Conservation (phyloP, 2,329 filamentous ascomycete species). For the Epichloe sibirici region DNA sequence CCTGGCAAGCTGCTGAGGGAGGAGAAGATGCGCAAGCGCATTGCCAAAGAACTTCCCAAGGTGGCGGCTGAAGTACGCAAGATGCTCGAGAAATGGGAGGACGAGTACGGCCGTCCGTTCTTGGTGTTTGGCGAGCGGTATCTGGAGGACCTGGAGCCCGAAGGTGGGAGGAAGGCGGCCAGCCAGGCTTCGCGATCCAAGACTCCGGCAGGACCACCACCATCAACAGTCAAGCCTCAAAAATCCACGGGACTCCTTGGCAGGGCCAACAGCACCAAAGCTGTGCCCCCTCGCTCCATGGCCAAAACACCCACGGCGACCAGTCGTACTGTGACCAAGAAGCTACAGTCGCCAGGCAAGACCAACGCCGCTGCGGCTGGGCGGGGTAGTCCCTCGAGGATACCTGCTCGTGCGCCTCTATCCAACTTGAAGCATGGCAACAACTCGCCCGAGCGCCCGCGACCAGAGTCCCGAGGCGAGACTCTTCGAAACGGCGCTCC, state of each 20-base stretch:
- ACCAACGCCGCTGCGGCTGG: slow-evolving; percentile 20
- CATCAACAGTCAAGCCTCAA: slow-evolving; percentile 28
- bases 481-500: slow-evolving; percentile 43
- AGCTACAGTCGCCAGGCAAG: slow-evolving; percentile 12
- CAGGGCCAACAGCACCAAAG: slow-evolving; percentile 18
- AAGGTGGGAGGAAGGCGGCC: slow-evolving; percentile 41
- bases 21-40: slow-evolving; percentile 97
- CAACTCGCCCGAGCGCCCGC: slow-evolving; percentile 69
- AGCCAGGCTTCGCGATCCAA: slow-evolving; percentile 47
- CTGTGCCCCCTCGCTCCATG: slow-evolving; percentile 25
- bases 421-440: slow-evolving; percentile 56
- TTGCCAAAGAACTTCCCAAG: slow-evolving; percentile 91
- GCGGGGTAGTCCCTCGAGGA: slow-evolving; percentile 35
- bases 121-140: slow-evolving; percentile 87
- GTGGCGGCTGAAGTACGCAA: slow-evolving; percentile 73
- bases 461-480: slow-evolving; percentile 30
- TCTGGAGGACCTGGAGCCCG: slow-evolving; percentile 66
- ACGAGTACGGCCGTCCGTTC: slow-evolving; percentile 89
- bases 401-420: slow-evolving; percentile 58
- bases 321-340: slow-evolving; percentile 15
- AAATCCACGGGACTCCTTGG: slow-evolving; percentile 17
- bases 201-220: slow-evolving; percentile 55
- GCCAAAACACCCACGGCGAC: slow-evolving; percentile 45
- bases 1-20: slow-evolving; percentile 87
- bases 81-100: slow-evolving; percentile 76